phyloP scores from a whole-genome alignment of 2,329 filamentous ascomycete genomes.

The Cryphonectria radicalis region DNA sequence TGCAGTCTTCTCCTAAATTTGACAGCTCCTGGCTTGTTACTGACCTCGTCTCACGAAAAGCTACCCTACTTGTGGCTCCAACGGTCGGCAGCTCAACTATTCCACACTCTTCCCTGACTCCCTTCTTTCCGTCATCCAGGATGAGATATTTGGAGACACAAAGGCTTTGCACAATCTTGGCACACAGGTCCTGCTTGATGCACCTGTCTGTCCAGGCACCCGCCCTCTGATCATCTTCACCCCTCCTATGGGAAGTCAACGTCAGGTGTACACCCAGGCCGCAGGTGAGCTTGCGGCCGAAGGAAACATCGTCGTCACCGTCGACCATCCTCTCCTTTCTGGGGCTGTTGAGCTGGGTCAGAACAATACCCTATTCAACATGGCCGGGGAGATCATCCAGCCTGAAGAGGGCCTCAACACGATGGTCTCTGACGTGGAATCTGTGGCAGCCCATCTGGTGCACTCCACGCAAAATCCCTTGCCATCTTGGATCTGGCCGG shows the following conservation, averaged over 20 bases:
- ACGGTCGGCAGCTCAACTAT: background rate
- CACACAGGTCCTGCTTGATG: slow-evolving; percentile 9
- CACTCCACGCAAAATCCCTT: background rate
- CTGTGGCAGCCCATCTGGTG: background rate
- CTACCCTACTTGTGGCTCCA: slow-evolving; percentile 23
- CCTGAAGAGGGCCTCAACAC: background rate
- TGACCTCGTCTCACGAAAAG: slow-evolving; percentile 14
- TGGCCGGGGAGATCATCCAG: background rate
- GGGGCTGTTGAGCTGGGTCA: slow-evolving; percentile 14
- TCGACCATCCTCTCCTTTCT: slow-evolving; percentile 23
- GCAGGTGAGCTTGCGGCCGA: slow-evolving; percentile 24
- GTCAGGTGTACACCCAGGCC: slow-evolving; percentile 26
- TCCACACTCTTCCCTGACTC: slow-evolving; percentile 17
- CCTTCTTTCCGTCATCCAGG: slow-evolving; percentile 16
- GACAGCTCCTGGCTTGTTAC: background rate
- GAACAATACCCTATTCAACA: background rate
- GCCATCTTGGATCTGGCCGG: background rate
- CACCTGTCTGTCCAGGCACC: slow-evolving; percentile 17
- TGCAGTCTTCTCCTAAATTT: background rate
- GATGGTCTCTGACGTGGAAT: slow-evolving; percentile 9
- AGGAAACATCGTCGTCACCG: slow-evolving; percentile 19
- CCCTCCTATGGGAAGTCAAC: slow-evolving; percentile 22
- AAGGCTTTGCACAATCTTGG: slow-evolving; percentile 22
- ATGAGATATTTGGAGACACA: background rate
- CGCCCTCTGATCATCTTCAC: slow-evolving; percentile 20